Base-by-base conservation (phyloP, 2,329 filamentous ascomycete genomes). In the Botrytis porri region DNA sequence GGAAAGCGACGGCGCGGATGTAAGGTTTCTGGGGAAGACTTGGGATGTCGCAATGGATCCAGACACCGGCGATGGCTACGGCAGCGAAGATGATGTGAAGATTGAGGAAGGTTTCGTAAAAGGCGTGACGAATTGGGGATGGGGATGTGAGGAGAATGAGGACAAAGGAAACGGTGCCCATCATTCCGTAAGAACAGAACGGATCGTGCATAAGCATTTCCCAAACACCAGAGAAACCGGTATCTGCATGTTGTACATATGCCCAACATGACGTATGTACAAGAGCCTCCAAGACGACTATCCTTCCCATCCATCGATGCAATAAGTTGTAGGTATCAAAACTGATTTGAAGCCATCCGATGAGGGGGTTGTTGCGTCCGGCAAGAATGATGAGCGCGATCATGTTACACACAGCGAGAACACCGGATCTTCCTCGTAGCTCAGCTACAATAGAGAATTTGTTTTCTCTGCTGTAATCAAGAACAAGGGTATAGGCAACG, bases 281-380 rank as follows among this genome's bases (percentile, higher is more conserved):
- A 65, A 94, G 77, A n/a, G 87, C 83, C 81, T 95, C 90, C 2
- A 90, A 73, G 37, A 93, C 88, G 59, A 92, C 88, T 61, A 95
- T 88, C 39, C 93, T 88, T 41, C 93, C 93, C 75, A 93, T 88
- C 93, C 93, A 97, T 76, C 93, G 88, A 82, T 97, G 93, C 69
- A 96, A 84, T 14, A 96, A 89, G 81, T 98, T 98, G 86, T 97
- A 98, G 0, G 95, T 97, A 82, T 98, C 96, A 83, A 98, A 99
- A 82, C 93, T 95, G 81, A 98, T 92, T 78, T 92, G 89, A 73
- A 98, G 87, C 48, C 97, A 82, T 5, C 86, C 82, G 80, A 98
- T 98, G 66, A 98, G 85, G 14, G 94, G 93, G 83, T 98, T 99
- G 85, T 98, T 98, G 80, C 96, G 92, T 51, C 94, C 90, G 20